These are phyloP conservation scores for Aureobasidium leucospermi DNA, from an alignment of 2,329 filamentous ascomycete species.

Conservation along the genomic window DNA sequence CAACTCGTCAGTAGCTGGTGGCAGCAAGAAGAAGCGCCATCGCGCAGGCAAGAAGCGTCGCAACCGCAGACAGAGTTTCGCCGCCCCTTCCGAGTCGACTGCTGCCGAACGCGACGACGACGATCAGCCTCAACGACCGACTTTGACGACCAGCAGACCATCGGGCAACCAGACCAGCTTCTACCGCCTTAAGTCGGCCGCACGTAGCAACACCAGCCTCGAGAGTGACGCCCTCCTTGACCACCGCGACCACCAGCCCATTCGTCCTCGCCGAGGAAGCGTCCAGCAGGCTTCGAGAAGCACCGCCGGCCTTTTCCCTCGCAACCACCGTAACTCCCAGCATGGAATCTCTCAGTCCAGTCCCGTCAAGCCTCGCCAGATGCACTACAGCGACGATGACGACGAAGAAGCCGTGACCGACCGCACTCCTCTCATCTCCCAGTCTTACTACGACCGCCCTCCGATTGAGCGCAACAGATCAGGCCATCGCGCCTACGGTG, in stretches of 20 bases:
- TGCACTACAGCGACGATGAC: slow-evolving; percentile 32
- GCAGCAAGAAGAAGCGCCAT: slow-evolving; percentile 60
- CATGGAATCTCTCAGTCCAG: slow-evolving; percentile 14
- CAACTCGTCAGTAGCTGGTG: not conserved
- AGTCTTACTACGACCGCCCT: slow-evolving; percentile 25
- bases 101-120: slow-evolving; percentile 44
- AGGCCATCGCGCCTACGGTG: slow-evolving; percentile 15
- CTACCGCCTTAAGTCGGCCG: slow-evolving; percentile 46
- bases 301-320: slow-evolving; percentile 7
- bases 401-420: slow-evolving; percentile 40
- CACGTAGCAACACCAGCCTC: slow-evolving; percentile 74
- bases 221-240: slow-evolving; percentile 85
- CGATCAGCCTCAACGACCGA: slow-evolving; percentile 28
- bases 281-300: slow-evolving; percentile 28
- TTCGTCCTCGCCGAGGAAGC: slow-evolving; percentile 37
- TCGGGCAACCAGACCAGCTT: slow-evolving; percentile 40
- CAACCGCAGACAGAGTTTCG: slow-evolving; percentile 72
- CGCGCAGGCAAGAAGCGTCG: slow-evolving; percentile 72
- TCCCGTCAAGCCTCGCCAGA: slow-evolving; percentile 12
- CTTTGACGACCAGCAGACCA: slow-evolving; percentile 31
- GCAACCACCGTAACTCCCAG: slow-evolving; percentile 8
- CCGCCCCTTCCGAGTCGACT: slow-evolving; percentile 53
- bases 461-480: slow-evolving; percentile 20
- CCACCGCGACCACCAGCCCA: slow-evolving; percentile 47
- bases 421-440: slow-evolving; percentile 47